Evolutionary conservation across 2,329 filamentous ascomycete genomes (phyloP), one percentile per base, ranked within the genome.

Genomic region (Scedosporium dehoogii): DNA sequence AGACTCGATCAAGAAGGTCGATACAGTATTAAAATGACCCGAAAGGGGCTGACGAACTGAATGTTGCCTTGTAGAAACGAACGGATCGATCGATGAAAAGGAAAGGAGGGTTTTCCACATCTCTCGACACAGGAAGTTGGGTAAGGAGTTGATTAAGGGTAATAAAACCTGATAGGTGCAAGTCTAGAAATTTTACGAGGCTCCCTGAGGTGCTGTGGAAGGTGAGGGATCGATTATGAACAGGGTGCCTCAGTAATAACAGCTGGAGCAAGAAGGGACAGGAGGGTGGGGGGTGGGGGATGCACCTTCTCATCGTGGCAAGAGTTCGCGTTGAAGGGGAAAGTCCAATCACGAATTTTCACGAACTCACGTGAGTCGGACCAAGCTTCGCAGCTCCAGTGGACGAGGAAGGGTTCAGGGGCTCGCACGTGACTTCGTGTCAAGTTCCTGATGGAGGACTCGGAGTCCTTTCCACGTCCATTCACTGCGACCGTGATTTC

Each of bases 291-390:
- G 51, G 4, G 18, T 23, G 18, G 51, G 23, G 44, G 51, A 55
- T 18, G 51, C 51, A 55, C 18, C 14, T 57, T 38, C 7, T 21
- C 14, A 51, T 38, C 60, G 60, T 62, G 60, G 44, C 60, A 56
- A 38, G 33, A 38, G 41, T 14, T 38, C 60, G 60, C 60, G 60
- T 62, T 61, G 48, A 61, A 41, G 48, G 29, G 48, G 59, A 46
- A 57, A 21, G 23, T 29, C 29, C 60, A 57, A 29, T 48, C 60
- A 62, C 60, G 51, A 57, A 38, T 27, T 29, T 23, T 56, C 60
- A 58, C 60, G 60, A 62, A 62, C 53, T 62, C 60, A 62, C 60
- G 60, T 62, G 60, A 62, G 33, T 38, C 21, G 4, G 51, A 3
- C 23, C 2, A 25, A 33, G 18, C 41, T n/a, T 23, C 23, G 12